These are phyloP conservation scores for Pseudogymnoascus sp. DNA, from an alignment of 2,329 filamentous ascomycete genomes.

Conservation along the genomic window DNA sequence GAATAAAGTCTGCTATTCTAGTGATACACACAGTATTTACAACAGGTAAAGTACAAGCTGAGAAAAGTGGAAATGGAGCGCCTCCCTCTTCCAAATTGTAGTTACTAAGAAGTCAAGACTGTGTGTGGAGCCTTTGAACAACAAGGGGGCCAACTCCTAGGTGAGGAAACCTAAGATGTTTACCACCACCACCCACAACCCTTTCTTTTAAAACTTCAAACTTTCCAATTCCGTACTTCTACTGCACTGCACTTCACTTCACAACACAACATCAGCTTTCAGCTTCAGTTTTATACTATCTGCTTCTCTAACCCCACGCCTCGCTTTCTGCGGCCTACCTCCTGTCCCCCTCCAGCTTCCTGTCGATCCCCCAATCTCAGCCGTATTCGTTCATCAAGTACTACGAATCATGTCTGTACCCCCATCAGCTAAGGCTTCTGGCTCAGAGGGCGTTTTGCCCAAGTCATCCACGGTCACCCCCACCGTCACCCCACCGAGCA, in stretches of 20 bases:
- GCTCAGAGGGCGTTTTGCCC: background rate
- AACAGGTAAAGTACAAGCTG: background rate
- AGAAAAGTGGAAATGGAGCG: background rate
- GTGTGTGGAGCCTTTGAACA: background rate
- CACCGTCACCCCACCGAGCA: background rate
- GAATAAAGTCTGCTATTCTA: background rate
- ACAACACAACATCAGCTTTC: background rate
- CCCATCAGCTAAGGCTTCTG: constrained; percentile 1
- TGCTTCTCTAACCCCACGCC: background rate
- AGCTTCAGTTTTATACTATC: background rate
- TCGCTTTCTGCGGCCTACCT: background rate
- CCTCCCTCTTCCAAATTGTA: background rate
- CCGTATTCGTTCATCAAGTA: constrained; percentile 10
- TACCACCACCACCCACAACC: background rate
- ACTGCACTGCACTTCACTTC: background rate
- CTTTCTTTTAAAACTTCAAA: background rate
- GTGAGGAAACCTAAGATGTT: background rate
- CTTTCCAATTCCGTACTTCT: background rate
- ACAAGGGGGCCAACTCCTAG: background rate
- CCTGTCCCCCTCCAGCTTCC: background rate
- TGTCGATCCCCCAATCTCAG: background rate
- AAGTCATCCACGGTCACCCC: background rate
- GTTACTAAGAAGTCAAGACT: background rate
- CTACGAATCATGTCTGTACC: constrained; percentile 13
- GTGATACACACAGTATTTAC: background rate